phyloP scores from a whole-genome alignment of 495 filamentous ascomycete species.

The Aspergillus bridgeri region DNA sequence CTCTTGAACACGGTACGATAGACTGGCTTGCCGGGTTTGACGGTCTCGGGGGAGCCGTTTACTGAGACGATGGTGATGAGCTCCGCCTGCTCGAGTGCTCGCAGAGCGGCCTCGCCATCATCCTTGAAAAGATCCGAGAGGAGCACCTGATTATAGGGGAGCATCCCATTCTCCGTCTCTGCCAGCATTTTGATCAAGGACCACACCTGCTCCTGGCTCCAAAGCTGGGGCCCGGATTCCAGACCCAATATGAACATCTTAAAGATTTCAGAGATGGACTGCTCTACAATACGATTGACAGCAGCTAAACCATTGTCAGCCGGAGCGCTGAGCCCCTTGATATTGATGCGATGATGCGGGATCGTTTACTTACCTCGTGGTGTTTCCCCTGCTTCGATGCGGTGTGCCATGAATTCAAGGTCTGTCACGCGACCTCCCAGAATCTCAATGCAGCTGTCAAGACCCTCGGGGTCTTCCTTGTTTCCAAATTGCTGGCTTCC shows the following conservation, averaged over 20 bases:
- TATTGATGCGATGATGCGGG: too few relatives aligned
- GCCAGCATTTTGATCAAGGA: constrained; percentile 74
- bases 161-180: constrained; percentile 40
- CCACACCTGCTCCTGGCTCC: constrained; percentile 87
- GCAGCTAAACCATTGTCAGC: constrained; percentile 52
- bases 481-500: constrained; percentile 32
- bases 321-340: too few relatives aligned
- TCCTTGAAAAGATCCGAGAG: constrained; percentile 67
- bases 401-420: constrained; percentile 83
- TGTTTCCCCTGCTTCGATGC: constrained; percentile 87
- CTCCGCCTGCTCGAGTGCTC: constrained; percentile 80
- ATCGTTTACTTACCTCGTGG: constrained; percentile 51
- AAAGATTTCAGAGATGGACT: constrained; percentile 82
- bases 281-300: constrained; percentile 84
- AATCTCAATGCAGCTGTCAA: constrained; percentile 76
- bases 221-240: constrained; percentile 47
- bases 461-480: constrained; percentile 51
- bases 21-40: constrained; percentile 83
- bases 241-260: constrained; percentile 80
- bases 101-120: constrained; percentile 67
- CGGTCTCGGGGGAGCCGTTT: constrained; percentile 70
- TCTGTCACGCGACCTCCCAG: constrained; percentile 91
- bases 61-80: constrained; percentile 72
- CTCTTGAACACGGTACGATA: constrained; percentile 77
- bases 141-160: constrained; percentile 81